Evolutionary conservation across 2,329 filamentous ascomycete genomes (phyloP), one percentile per base, ranked within the genome.

Genomic region (Lachnellula arida): DNA sequence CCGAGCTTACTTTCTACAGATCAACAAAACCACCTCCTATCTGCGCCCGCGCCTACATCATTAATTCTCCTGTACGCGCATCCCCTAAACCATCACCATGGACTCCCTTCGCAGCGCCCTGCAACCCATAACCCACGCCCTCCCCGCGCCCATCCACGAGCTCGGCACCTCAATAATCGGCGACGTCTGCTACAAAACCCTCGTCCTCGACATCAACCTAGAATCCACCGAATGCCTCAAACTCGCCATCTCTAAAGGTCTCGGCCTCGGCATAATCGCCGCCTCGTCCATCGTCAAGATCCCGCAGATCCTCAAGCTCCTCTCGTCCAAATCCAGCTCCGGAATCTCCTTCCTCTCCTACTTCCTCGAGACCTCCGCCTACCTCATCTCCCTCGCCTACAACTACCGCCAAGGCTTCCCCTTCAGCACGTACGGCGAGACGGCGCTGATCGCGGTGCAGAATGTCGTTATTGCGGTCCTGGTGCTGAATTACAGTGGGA

Each of bases 381-480:
- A 95, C 75, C 80, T 97, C 67, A 95, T 97, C 73, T 88, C 86
- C 5, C 82, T 99, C 63, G 89, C 90, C 51, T 99, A 99, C 79
- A 96, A 96, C 72, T 80, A 89, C 63, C 90, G 94, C 70, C 90
- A 91, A 68, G 86, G 85, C 23, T 97, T 96, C 66, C 93, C 94
- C 3, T 97, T 99, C 75, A 95, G 88, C 80, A 99, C 94, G 11
- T 99, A 89, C 72, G 94, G 94, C 72, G 94, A 99, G 81, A 93
- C 91, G 28, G 91, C 89, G 39, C 79, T 97, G 68, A 97, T 99
- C 65, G 81, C 94, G 49, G 85, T 87, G 57, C 94, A 99, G 77
- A 96, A 99, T 74, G 83, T 97, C 44, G 82, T 91, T 58, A 96
- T 99, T 70, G 86, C 87, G 5, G 83, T 91, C 49, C 74, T 97